phyloP scores from a whole-genome alignment of 2,329 filamentous ascomycete genomes.

The Exophiala bonariae region DNA sequence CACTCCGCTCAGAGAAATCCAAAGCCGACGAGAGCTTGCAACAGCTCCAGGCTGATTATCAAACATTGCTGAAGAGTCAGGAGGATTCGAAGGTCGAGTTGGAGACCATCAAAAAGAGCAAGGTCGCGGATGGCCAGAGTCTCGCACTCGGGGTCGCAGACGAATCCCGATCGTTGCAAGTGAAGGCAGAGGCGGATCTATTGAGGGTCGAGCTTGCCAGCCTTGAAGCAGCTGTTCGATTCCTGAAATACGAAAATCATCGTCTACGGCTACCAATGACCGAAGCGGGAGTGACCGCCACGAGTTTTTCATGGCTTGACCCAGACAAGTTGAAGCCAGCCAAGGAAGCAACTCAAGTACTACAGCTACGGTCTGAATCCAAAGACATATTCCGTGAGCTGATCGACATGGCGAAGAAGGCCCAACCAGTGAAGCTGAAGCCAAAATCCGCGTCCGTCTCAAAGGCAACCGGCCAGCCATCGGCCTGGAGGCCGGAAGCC shows the following conservation, averaged over 20 bases:
- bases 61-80: conserved; percentile 39
- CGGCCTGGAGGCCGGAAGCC: conserved; percentile 41
- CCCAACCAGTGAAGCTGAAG: conserved; percentile 40
- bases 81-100: conserved; percentile 43
- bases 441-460: background rate
- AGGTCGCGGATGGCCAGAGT: conserved; percentile 39
- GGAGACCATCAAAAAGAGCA: conserved; percentile 44
- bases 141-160: conserved; percentile 35
- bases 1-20: conserved; percentile 35
- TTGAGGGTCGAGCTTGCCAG: conserved; percentile 39
- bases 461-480: background rate
- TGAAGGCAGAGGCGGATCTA: conserved; percentile 26
- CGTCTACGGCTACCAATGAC: conserved; percentile 28
- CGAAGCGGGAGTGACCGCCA: conserved; percentile 17
- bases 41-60: conserved; percentile 39
- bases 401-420: conserved; percentile 43
- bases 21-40: conserved; percentile 35
- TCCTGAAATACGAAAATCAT: conserved; percentile 46
- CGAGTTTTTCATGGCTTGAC: conserved; percentile 45
- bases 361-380: conserved; percentile 41
- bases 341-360: conserved; percentile 12
- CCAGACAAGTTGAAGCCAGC: conserved; percentile 24
- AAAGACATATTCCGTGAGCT: conserved; percentile 43
- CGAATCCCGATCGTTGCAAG: conserved; percentile 39
- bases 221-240: conserved; percentile 48